A percentile compares a stretch with the other conserved stretches of the same genome.
Evolutionary conservation across 768 basidiomycete species (phyloP).

Genomic region (Leccinum boreale): DNA sequence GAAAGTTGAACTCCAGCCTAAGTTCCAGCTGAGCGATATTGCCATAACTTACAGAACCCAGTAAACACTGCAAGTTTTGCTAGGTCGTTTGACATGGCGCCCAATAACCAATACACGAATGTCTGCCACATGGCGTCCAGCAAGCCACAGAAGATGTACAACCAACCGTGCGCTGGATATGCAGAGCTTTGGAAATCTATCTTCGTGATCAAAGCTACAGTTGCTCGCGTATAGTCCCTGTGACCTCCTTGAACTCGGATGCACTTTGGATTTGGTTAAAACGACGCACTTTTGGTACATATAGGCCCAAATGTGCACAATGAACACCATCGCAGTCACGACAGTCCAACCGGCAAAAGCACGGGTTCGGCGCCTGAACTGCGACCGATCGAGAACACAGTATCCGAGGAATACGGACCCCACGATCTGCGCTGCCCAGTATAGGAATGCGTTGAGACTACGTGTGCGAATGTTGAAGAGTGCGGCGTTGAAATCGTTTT

Average conservation of each 20-base stretch:
- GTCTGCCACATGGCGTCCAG: conserved; percentile 88
- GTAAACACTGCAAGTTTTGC: conserved; percentile 73
- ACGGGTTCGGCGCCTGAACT: conserved; percentile 59
- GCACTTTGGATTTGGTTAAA: background rate
- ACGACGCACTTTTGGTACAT: conserved; percentile 63
- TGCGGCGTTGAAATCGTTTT: conserved; percentile 70
- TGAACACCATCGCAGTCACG: conserved; percentile 61
- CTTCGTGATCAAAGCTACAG: conserved; percentile 37
- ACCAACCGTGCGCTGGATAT: conserved; percentile 54
- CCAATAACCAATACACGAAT: conserved; percentile 79
- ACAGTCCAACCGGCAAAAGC: conserved; percentile 69
- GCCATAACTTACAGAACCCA: conserved; percentile 65
- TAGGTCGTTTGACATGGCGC: conserved; percentile 82
- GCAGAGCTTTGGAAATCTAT: conserved; percentile 57
- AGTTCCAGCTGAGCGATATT: background rate
- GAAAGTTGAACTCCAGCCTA: background rate
- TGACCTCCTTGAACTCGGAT: background rate
- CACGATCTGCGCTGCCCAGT: conserved; percentile 77
- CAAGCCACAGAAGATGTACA: conserved; percentile 72
- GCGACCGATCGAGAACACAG: conserved; percentile 56
- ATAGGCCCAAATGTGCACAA: conserved; percentile 73
- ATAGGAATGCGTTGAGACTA: conserved; percentile 74
- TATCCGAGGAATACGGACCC: conserved; percentile 69
- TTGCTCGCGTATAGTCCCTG: conserved; percentile 59
- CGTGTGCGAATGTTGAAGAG: conserved; percentile 80